Percentiles rank a stretch among this genome's conserved stretches.
Evolutionary conservation across 345 rosid species (phyloP).

Genomic region (Ailanthus altissimus): DNA sequence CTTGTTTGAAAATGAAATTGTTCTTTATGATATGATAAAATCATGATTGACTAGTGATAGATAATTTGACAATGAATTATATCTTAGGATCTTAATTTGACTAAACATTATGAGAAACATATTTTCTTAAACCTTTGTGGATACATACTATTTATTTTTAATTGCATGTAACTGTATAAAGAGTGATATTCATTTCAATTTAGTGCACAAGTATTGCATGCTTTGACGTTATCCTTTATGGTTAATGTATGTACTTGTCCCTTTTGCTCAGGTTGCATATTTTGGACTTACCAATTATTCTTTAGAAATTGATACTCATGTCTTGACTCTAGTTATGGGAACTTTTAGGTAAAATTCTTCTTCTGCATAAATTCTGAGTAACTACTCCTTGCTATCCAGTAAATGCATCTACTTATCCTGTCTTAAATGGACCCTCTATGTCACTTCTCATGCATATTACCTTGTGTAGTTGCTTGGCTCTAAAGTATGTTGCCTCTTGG

Average conservation of each 20-base stretch:
- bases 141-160: not conserved
- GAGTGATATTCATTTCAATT: not conserved
- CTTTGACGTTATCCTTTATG: not conserved
- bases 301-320: constrained; percentile 78
- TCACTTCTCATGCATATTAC: constrained; percentile 17
- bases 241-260: not conserved
- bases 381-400: not conserved
- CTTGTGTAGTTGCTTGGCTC: constrained; percentile 74
- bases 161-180: not conserved
- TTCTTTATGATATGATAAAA: not conserved
- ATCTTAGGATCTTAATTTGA: not conserved
- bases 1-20: not conserved
- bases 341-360: constrained; percentile 82
- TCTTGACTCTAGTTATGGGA: constrained; percentile 91
- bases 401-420: not conserved
- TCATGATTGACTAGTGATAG: not conserved
- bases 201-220: not conserved
- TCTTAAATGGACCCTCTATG: not conserved
- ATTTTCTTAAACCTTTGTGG: not conserved
- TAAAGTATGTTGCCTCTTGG: constrained; percentile 86
- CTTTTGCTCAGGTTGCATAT: constrained; percentile 72
- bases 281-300: constrained; percentile 83
- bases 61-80: not conserved
- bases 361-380: constrained; percentile 8
- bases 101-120: not conserved